phyloP scores from a whole-genome alignment of 139 green algal species.

The Tetradesmus lagerheimii region DNA sequence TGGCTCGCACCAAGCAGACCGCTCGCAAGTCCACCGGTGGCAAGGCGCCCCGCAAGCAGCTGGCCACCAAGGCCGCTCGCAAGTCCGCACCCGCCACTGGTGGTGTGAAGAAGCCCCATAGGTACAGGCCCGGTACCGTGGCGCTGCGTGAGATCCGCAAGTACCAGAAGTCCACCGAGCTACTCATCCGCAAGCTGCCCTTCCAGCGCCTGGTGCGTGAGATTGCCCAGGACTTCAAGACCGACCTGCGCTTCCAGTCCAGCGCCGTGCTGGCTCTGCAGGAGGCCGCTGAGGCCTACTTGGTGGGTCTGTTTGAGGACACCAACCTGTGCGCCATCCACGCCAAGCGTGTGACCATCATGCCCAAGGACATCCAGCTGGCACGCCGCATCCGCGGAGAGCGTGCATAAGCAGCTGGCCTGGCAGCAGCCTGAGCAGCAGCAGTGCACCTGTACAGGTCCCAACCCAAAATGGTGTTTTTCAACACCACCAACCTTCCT shows the following conservation, averaged over 20 bases:
- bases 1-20: constrained; percentile 99
- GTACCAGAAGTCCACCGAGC: constrained; percentile 96
- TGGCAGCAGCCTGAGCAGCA: constrained; percentile 6
- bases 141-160: constrained; percentile 95
- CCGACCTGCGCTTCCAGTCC: constrained; percentile 98
- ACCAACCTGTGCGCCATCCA: constrained; percentile 98
- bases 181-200: constrained; percentile 97
- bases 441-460: neutral
- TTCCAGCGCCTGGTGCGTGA: constrained; percentile 98
- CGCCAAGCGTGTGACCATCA: constrained; percentile 90
- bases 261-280: constrained; percentile 95
- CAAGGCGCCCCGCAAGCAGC: constrained; percentile 94
- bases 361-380: constrained; percentile 75
- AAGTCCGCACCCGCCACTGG: constrained; percentile 93
- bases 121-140: constrained; percentile 93
- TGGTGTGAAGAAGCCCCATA: constrained; percentile 92
- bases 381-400: constrained; percentile 66
- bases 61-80: constrained; percentile 91
- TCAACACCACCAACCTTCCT: too few relatives aligned
- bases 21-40: constrained; percentile 96
- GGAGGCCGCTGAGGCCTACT: constrained; percentile 97
- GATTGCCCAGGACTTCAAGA: constrained; percentile 99
- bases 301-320: constrained; percentile 98
- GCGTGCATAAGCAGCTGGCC: constrained; percentile 54
- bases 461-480: too few relatives aligned